Conservation (phyloP, 192 early-diverging fungal genomes). For the Coemansia guatemalensis region DNA sequence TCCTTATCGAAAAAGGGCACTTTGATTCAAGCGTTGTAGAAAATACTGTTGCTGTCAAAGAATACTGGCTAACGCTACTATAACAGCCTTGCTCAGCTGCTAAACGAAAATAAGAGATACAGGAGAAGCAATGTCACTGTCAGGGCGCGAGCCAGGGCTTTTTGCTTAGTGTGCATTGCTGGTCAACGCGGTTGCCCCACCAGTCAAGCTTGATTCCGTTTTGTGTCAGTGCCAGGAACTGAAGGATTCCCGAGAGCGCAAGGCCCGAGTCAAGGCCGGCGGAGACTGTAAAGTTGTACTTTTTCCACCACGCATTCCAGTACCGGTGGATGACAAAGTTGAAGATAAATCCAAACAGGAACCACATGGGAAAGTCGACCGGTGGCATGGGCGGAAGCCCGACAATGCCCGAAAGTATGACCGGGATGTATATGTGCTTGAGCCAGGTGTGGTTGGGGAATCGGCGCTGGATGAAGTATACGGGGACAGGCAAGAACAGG, state of each 20-base stretch:
- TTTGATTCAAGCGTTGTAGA: too few relatives aligned
- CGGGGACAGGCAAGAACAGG: slow-evolving; percentile 67
- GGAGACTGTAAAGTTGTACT: slow-evolving; percentile 57
- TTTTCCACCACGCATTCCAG: slow-evolving; percentile 65
- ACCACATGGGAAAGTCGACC: slow-evolving; percentile 53
- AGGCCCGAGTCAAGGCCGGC: slow-evolving; percentile 62
- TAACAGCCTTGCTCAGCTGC: too few relatives aligned
- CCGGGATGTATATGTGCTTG: slow-evolving; percentile 67
- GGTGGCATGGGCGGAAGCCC: slow-evolving; percentile 64
- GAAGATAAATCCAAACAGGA: slow-evolving; percentile 65
- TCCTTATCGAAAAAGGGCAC: too few relatives aligned
- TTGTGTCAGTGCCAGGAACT: slow-evolving; percentile 51
- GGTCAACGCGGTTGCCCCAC: slow-evolving; percentile 55
- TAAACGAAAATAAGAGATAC: too few relatives aligned
- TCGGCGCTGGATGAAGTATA: slow-evolving; percentile 61
- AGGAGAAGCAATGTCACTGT: too few relatives aligned
- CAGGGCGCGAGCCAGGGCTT: slow-evolving; percentile 36
- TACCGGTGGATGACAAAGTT: slow-evolving; percentile 69
- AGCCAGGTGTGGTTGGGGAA: slow-evolving; percentile 69
- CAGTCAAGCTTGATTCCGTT: slow-evolving; percentile 48
- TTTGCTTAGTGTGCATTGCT: slow-evolving; percentile 44
- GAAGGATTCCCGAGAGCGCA: slow-evolving; percentile 51
- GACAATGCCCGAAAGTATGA: slow-evolving; percentile 63
- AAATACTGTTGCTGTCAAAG: too few relatives aligned
- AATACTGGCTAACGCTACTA: too few relatives aligned